phyloP scores from a whole-genome alignment of 768 basidiomycete species.

The Glaciozyma antarctica region DNA sequence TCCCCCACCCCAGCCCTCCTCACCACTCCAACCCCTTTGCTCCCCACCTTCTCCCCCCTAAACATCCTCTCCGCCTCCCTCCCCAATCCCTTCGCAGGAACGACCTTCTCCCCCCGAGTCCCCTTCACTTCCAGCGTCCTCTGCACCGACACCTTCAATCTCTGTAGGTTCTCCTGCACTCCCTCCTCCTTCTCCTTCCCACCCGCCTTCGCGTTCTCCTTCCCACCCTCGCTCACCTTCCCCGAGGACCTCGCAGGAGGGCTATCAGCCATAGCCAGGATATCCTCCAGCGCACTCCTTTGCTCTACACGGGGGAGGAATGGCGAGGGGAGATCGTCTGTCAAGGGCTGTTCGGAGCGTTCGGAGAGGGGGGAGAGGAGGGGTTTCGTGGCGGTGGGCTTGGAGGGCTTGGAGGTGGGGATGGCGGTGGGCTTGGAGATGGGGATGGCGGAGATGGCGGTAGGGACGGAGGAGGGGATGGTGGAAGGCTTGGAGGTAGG shows the following conservation, averaged over 20 bases:
- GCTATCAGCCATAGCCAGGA: slow-evolving; percentile 13
- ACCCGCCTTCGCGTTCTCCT: too few relatives aligned
- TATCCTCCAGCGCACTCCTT: neutral
- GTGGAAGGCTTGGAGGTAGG: neutral
- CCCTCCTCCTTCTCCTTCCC: too few relatives aligned
- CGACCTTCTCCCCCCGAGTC: neutral
- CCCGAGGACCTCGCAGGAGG: neutral
- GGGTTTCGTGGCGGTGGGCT: neutral
- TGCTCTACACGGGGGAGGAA: neutral
- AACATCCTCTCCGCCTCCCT: neutral
- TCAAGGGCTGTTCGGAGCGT: neutral
- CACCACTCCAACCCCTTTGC: too few relatives aligned
- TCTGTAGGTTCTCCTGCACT: too few relatives aligned
- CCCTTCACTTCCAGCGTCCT: neutral
- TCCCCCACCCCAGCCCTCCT: too few relatives aligned
- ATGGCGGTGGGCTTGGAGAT: neutral
- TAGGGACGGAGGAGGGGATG: neutral
- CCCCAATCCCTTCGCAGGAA: neutral
- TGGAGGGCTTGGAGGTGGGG: neutral
- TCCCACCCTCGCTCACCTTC: too few relatives aligned
- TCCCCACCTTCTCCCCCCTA: too few relatives aligned
- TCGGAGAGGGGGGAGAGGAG: neutral
- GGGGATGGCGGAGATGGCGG: neutral
- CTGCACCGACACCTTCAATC: neutral
- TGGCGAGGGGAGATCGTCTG: neutral